phyloP scores from a whole-genome alignment of 495 filamentous ascomycete genomes.

The Aspergillus cristatus region DNA sequence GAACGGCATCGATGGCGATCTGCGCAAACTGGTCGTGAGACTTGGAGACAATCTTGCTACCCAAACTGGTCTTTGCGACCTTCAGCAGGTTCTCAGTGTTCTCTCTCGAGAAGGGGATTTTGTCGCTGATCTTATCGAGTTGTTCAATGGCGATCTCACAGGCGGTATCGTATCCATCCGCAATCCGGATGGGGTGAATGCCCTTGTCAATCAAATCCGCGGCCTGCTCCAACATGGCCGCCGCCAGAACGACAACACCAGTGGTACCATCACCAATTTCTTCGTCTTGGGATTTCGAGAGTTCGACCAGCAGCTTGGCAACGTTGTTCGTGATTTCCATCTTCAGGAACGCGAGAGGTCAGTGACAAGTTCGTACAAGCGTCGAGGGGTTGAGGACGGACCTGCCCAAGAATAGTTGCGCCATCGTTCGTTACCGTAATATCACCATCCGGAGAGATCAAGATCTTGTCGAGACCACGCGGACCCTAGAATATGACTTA shows the following conservation, averaged over 20 bases:
- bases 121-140: slow-evolving; percentile 87
- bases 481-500: slow-evolving; percentile 53
- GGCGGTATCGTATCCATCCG: slow-evolving; percentile 93
- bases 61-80: slow-evolving; percentile 92
- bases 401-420: slow-evolving; percentile 88
- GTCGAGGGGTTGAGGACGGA: slow-evolving; percentile 20
- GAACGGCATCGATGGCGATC: slow-evolving; percentile 93
- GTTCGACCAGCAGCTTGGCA: slow-evolving; percentile 89
- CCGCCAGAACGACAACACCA: slow-evolving; percentile 92
- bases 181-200: slow-evolving; percentile 96
- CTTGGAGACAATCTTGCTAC: slow-evolving; percentile 99
- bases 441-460: slow-evolving; percentile 97
- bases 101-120: slow-evolving; percentile 70
- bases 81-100: slow-evolving; percentile 76
- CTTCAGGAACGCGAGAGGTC: slow-evolving; percentile 22
- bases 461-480: slow-evolving; percentile 95
- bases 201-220: slow-evolving; percentile 98
- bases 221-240: slow-evolving; percentile 93
- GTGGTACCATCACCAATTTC: slow-evolving; percentile 99
- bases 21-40: slow-evolving; percentile 96
- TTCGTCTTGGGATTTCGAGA: slow-evolving; percentile 98
- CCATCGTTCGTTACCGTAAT: slow-evolving; percentile 99
- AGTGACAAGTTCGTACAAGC: slow-evolving; percentile 6
- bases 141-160: slow-evolving; percentile 92
- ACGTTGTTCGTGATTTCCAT: slow-evolving; percentile 99